Conservation (phyloP, 2,329 filamentous ascomycete species). For the Orbilia javanica region DNA sequence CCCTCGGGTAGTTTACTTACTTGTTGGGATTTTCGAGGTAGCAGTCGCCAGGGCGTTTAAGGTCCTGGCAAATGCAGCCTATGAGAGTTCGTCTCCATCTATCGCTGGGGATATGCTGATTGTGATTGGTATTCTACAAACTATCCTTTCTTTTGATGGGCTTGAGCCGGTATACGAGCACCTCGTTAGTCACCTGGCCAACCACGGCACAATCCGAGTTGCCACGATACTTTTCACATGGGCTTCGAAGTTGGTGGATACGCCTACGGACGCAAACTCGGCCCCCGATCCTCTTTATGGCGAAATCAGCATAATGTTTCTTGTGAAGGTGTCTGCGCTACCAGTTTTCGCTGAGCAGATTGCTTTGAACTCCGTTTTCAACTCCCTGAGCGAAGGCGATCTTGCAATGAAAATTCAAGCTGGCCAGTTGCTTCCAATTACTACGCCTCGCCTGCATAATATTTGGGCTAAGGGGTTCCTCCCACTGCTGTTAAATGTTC, state of each 20-base stretch:
- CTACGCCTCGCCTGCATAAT: slow-evolving; percentile 80
- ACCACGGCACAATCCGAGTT: slow-evolving; percentile 79
- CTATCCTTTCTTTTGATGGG: slow-evolving; percentile 81
- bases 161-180: slow-evolving; percentile 80
- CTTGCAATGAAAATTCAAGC: slow-evolving; percentile 82
- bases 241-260: slow-evolving; percentile 73
- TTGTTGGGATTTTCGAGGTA: slow-evolving; percentile 83
- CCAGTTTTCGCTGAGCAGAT: slow-evolving; percentile 87
- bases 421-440: slow-evolving; percentile 82
- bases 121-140: slow-evolving; percentile 88
- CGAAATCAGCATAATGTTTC: slow-evolving; percentile 87
- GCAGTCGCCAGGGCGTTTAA: slow-evolving; percentile 86
- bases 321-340: slow-evolving; percentile 86
- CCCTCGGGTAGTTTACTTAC: slow-evolving; percentile 64
- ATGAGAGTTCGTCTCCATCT: slow-evolving; percentile 70
- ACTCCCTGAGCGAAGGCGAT: slow-evolving; percentile 77
- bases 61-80: slow-evolving; percentile 82
- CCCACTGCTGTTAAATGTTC: slow-evolving; percentile 87
- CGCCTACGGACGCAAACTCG: slow-evolving; percentile 68
- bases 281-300: slow-evolving; percentile 85
- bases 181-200: slow-evolving; percentile 75
- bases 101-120: slow-evolving; percentile 85
- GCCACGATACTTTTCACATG: slow-evolving; percentile 92
- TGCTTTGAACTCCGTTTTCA: slow-evolving; percentile 85
- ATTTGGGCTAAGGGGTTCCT: slow-evolving; percentile 92